Evolutionary conservation across 495 filamentous ascomycete genomes (phyloP), one percentile per base, ranked within the genome.

Genomic region (Recurvomyces mirabilis): DNA sequence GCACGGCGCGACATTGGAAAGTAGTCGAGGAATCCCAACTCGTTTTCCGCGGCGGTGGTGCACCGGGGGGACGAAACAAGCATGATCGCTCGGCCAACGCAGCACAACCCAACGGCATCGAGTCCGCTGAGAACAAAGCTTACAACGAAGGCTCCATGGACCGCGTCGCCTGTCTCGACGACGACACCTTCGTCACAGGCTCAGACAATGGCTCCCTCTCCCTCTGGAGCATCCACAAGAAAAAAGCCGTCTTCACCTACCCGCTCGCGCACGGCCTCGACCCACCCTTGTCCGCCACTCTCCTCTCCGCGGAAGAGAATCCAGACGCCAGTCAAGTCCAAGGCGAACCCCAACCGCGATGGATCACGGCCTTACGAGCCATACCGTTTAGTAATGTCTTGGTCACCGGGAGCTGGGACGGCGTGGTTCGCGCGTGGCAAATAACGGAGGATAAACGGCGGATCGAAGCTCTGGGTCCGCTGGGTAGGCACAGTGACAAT

Each of bases 1-100:
- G 89, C 18, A 94, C 91, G 0, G 88, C 87, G n/a, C 71, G 91
- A 22, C 63, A 94, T 48, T 98, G 91, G 91, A 98, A 96, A 61
- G 87, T 96, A 1, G 78, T 87, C 20, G 91, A 98, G 44, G 91
- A 98, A 58, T 82, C 79, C 1, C 93, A 96, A 58, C 72, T 96
- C 4, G 88, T 96, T 1, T 98, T 96, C 64, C 81, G 89, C 29
- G 89, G 87, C 32, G 87, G 84, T 29, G 79, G 72, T 17, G 68
- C 79, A 4, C 47, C 54, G 18, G 38, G 53, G 22, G n/a, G 7
- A 7, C 43, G 17, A 15, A 43, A 61, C 58, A 65, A 36, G 60
- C 25, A 47, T 45, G 24, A 47, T 57, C 5, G 39, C 40, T 38
- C 32, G 28, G 22, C 20, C 23, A 28, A 11, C 19, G 17, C 49